Evolutionary conservation across 768 basidiomycete species (phyloP), one percentile per base, ranked within the genome.

Genomic region (Collybia sordida): DNA sequence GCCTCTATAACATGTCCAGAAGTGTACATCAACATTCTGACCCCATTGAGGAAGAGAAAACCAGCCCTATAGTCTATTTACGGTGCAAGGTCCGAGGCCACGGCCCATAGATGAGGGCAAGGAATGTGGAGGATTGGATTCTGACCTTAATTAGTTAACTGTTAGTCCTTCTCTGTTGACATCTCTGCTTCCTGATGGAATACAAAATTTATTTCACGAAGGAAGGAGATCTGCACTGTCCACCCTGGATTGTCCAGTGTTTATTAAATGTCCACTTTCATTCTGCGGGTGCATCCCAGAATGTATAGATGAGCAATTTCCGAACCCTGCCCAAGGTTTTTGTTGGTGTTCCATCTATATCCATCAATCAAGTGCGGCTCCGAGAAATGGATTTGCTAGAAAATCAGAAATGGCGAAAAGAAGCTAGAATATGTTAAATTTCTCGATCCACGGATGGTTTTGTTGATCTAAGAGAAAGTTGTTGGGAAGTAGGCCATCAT

Each of bases 281-380:
- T 9, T 23, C 45, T 25, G 53, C 48, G 56, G 56, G n/a, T 40
- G 23, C 43, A 19, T 45, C 59, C 56, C 25, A 51, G 49, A 55
- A 57, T 51, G 59, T 59, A 59, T 55, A 59, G 45, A 60, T 55
- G 43, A 47, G 47, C 42, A 3, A 37, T 36, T 27, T 4, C 21
- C 28, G 22, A 42, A 23, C 28, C 24, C 28, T 15, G 22, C 2
- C 39, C 39, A 15, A 43, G 28, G 39, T 19, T 21, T n/a, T 42
- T 34, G 31, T 38, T 14, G 14, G 18, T 31, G 7, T n/a, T 40
- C 25, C n/a, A 18, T 42, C 24, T 15, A 21, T 7, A 39, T 27
- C 35, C 9, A 28, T n/a, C 0, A 11, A 17, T 21, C 45, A 46
- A 24, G 45, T 36, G 22, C 45, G 45, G 45, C 36, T 23, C 45